Percentiles rank a stretch among this genome's conserved stretches.
phyloP scores from a whole-genome alignment of 495 filamentous ascomycete genomes.

The Bombardia bombarda region DNA sequence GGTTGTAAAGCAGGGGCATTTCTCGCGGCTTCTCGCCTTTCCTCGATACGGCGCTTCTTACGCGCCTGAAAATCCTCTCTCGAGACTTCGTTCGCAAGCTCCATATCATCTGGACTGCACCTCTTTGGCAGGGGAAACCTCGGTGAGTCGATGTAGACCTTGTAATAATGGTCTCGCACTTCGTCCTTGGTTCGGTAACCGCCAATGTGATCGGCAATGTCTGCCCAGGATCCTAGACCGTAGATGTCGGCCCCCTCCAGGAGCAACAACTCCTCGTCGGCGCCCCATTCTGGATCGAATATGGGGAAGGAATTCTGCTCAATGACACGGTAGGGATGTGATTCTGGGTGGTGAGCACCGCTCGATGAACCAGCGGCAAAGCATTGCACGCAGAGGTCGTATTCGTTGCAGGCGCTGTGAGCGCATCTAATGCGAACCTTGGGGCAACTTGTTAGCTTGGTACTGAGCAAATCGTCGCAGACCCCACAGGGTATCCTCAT shows the following conservation, averaged over 20 bases:
- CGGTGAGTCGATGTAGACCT: constrained; percentile 74
- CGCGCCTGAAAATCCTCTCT: constrained; percentile 87
- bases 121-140: constrained; percentile 80
- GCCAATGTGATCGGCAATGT: constrained; percentile 96
- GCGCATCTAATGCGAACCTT: constrained; percentile 95
- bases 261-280: constrained; percentile 88
- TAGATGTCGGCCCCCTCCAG: constrained; percentile 97
- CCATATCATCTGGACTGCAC: constrained; percentile 71
- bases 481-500: constrained; percentile 11
- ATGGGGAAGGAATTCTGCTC: constrained; percentile 98
- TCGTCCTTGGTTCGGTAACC: constrained; percentile 92
- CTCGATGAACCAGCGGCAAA: constrained; percentile 73
- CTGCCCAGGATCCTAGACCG: constrained; percentile 92
- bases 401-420: constrained; percentile 74
- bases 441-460: constrained; percentile 7
- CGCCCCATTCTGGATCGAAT: constrained; percentile 90
- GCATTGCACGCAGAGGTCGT: constrained; percentile 94
- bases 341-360: constrained; percentile 72
- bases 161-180: constrained; percentile 84
- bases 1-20: constrained; percentile 75
- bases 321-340: constrained; percentile 86
- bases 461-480: constrained; percentile 1
- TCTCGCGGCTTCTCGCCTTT: constrained; percentile 80
- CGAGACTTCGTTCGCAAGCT: constrained; percentile 67
- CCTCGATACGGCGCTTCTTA: constrained; percentile 93